phyloP scores from a whole-genome alignment of 352 stramenopile genomes.

The Globisporangium parvum region DNA sequence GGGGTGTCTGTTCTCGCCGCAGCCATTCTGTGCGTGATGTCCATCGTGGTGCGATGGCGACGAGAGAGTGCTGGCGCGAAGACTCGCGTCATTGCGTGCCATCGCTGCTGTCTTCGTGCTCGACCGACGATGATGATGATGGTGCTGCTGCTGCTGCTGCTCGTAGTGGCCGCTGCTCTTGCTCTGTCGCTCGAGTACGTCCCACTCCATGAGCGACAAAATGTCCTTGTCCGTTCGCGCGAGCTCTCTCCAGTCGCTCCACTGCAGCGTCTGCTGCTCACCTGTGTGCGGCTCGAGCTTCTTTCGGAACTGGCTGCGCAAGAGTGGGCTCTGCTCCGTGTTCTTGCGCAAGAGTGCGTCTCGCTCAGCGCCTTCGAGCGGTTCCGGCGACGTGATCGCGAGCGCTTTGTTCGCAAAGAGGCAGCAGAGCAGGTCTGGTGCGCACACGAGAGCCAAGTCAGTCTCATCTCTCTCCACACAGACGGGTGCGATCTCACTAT shows the following conservation, averaged over 20 bases:
- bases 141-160: neutral
- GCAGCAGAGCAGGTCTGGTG: conserved; percentile 40
- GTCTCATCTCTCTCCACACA: neutral
- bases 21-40: neutral
- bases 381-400: conserved; percentile 2
- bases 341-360: conserved; percentile 7
- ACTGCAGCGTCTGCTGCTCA: conserved; percentile 20
- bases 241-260: conserved; percentile 31
- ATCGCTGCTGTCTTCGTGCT: neutral
- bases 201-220: conserved; percentile 29
- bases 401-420: conserved; percentile 41
- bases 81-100: no score
- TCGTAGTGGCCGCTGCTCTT: neutral
- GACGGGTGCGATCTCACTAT: neutral
- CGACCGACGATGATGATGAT: neutral
- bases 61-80: neutral
- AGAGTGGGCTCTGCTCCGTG: conserved; percentile 29
- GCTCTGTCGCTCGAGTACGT: conserved; percentile 4
- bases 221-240: conserved; percentile 26
- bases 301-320: conserved; percentile 39
- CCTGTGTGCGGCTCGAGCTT: conserved; percentile 30
- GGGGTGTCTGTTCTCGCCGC: neutral
- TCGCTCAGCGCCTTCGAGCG: conserved; percentile 5
- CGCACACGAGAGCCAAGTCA: neutral
- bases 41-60: neutral